phyloP scores from a whole-genome alignment of 83 land plant genomes.

The Picea abies region DNA sequence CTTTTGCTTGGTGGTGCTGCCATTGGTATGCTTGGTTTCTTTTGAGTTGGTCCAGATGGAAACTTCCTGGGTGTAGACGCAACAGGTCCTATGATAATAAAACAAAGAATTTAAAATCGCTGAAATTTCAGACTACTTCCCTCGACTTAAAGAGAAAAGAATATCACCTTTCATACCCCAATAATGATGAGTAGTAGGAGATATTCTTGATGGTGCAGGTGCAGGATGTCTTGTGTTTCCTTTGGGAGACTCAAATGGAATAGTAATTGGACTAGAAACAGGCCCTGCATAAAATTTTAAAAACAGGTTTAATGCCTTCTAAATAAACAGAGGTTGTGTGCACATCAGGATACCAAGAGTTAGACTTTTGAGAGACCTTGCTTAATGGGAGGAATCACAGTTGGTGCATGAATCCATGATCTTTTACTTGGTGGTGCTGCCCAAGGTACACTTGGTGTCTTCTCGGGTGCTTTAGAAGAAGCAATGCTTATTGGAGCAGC shows the following conservation, averaged over 20 bases:
- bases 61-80: not conserved
- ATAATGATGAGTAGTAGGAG: not conserved
- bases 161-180: not conserved
- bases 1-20: slow-evolving; percentile 11
- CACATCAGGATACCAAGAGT: not conserved
- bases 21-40: slow-evolving; percentile 6
- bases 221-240: slow-evolving; percentile 5
- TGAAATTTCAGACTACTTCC: not conserved
- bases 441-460: too few species aligned
- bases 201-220: not conserved
- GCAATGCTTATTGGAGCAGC: not conserved
- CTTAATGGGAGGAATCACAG: not conserved
- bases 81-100: slow-evolving; percentile 6
- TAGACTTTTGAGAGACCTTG: not conserved
- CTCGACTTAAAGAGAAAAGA: not conserved
- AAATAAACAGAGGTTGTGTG: not conserved
- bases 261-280: not conserved
- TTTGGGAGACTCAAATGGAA: slow-evolving; percentile 1
- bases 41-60: slow-evolving; percentile 4
- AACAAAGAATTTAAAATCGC: not conserved
- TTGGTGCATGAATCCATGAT: slow-evolving; percentile 8
- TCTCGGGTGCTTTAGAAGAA: not conserved
- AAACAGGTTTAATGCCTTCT: not conserved
- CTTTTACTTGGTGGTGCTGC: not conserved
- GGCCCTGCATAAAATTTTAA: not conserved